phyloP scores from a whole-genome alignment of 139 green algal species.

The Auxenochlorella pyrenoidosa region DNA sequence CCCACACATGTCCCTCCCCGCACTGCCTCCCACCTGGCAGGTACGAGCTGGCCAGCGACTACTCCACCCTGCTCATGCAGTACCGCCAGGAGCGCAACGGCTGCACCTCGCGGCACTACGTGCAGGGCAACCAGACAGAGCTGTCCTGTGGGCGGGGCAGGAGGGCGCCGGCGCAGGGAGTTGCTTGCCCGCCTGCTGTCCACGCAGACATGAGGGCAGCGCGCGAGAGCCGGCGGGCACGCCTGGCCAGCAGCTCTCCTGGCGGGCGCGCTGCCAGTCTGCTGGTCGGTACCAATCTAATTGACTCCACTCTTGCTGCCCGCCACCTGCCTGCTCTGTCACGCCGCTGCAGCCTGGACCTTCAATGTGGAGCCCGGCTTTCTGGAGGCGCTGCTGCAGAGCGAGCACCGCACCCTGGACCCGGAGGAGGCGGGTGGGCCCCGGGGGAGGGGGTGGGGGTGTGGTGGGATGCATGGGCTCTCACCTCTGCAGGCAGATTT shows the following conservation, averaged over 20 bases:
- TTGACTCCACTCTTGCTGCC: neutral
- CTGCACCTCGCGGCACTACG: neutral
- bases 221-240: too few species aligned
- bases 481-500: too few species aligned
- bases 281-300: too few species aligned
- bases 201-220: too few species aligned
- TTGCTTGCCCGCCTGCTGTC: too few species aligned
- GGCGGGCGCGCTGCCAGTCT: too few species aligned
- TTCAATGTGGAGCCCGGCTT: slow-evolving; percentile 7
- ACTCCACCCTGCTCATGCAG: slow-evolving; percentile 1
- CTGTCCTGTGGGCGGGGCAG: neutral
- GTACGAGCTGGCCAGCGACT: slow-evolving; percentile 5
- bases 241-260: too few species aligned
- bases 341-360: neutral
- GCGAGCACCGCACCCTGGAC: slow-evolving; percentile 31
- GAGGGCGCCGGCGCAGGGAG: too few species aligned
- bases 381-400: slow-evolving; percentile 28
- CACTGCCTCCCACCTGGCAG: neutral
- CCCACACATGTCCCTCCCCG: too few species aligned
- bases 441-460: neutral
- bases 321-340: neutral
- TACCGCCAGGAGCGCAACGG: neutral
- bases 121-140: neutral
- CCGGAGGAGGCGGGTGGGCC: slow-evolving; percentile 17
- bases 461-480: too few species aligned